phyloP scores from a whole-genome alignment of 345 rosid species.

The Arabis alpina region DNA sequence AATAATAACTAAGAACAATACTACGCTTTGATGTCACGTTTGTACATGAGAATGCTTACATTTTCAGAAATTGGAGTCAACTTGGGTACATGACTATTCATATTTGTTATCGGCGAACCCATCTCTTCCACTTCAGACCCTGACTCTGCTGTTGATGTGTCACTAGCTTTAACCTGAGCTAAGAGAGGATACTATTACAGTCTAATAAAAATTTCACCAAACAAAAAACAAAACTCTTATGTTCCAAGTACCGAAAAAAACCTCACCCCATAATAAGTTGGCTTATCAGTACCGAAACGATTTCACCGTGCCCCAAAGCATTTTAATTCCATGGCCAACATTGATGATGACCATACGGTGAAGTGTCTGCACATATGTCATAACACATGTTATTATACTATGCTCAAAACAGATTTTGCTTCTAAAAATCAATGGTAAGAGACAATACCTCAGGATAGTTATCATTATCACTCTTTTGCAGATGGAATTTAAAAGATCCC shows the following conservation, averaged over 20 bases:
- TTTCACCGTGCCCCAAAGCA: slow-evolving; percentile 75
- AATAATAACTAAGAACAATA: neutral
- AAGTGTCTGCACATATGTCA: slow-evolving; percentile 67
- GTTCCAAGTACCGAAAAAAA: slow-evolving; percentile 19
- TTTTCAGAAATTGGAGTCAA: slow-evolving; percentile 83
- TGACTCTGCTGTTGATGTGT: slow-evolving; percentile 85
- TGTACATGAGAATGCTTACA: slow-evolving; percentile 49
- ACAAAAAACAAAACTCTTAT: neutral
- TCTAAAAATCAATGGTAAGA: neutral
- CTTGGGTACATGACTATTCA: slow-evolving; percentile 51
- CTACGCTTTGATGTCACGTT: neutral
- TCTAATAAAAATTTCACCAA: slow-evolving; percentile 18
- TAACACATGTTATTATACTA: slow-evolving; percentile 13
- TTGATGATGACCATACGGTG: slow-evolving; percentile 83
- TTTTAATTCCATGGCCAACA: slow-evolving; percentile 87
- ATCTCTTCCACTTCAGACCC: slow-evolving; percentile 87
- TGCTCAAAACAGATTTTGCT: slow-evolving; percentile 2
- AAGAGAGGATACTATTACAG: slow-evolving; percentile 22
- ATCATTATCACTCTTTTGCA: slow-evolving; percentile 87
- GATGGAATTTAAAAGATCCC: slow-evolving; percentile 76
- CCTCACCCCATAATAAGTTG: slow-evolving; percentile 50
- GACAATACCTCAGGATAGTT: slow-evolving; percentile 84
- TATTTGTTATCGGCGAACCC: slow-evolving; percentile 56
- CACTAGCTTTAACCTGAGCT: slow-evolving; percentile 65
- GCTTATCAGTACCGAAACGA: slow-evolving; percentile 61